Percentiles rank a stretch among this genome's conserved stretches.
Conservation (phyloP, 2,329 filamentous ascomycete genomes). For the Waltergamsia citrina region DNA sequence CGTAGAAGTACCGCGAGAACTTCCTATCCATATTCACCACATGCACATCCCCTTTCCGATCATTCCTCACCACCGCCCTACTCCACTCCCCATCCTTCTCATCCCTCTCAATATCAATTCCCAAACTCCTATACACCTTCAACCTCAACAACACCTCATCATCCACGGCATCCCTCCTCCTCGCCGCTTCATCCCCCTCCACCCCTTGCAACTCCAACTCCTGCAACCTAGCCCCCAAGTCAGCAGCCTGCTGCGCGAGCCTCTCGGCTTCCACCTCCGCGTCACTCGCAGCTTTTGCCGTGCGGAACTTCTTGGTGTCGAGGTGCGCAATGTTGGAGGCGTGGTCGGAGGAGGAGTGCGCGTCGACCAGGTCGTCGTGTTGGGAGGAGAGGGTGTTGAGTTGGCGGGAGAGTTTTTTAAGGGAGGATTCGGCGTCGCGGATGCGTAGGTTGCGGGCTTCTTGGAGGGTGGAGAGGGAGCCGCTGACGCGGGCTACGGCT, state of each 20-base stretch:
- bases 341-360: conserved; percentile 72
- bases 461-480: conserved; percentile 74
- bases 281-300: conserved; percentile 84
- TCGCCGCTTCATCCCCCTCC: conserved; percentile 47
- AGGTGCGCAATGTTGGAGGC: conserved; percentile 76
- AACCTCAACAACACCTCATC: conserved; percentile 65
- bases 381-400: conserved; percentile 67
- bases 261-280: conserved; percentile 92
- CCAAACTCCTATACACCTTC: conserved; percentile 83
- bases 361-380: conserved; percentile 63
- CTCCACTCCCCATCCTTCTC: conserved; percentile 69
- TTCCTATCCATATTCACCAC: conserved; percentile 91
- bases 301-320: conserved; percentile 88
- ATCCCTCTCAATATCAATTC: conserved; percentile 77
- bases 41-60: conserved; percentile 81
- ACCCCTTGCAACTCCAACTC: conserved; percentile 82
- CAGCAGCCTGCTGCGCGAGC: conserved; percentile 67
- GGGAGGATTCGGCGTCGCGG: conserved; percentile 54
- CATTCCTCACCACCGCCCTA: conserved; percentile 78
- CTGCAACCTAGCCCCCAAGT: conserved; percentile 64
- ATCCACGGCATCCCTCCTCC: conserved; percentile 37
- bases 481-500: conserved; percentile 73
- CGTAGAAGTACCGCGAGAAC: conserved; percentile 85
- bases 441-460: conserved; percentile 74
- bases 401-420: conserved; percentile 66